These are phyloP conservation scores for Ophiostoma sp. DNA, from an alignment of 2,329 filamentous ascomycete genomes.

Conservation along the genomic window DNA sequence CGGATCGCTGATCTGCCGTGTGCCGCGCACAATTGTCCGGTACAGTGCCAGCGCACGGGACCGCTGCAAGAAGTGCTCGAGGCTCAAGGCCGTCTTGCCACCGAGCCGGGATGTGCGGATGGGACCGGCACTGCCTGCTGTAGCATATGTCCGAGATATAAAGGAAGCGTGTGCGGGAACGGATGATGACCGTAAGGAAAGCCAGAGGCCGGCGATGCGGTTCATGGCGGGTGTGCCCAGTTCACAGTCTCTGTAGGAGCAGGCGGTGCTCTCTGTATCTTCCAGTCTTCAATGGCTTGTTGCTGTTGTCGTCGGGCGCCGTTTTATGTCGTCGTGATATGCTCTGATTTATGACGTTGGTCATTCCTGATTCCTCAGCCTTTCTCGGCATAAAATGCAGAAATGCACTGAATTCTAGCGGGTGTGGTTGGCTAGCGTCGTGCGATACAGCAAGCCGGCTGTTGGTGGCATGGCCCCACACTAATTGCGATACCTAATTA, in stretches of 20 bases:
- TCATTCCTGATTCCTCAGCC: not conserved
- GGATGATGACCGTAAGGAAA: not conserved
- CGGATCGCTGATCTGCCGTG: slow-evolving; percentile 52
- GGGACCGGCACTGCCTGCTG: slow-evolving; percentile 28
- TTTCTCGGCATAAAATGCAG: not conserved
- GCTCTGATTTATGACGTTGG: not conserved
- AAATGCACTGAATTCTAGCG: slow-evolving; percentile 9
- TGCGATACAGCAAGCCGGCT: not conserved
- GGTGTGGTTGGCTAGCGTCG: slow-evolving; percentile 9
- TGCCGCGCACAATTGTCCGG: slow-evolving; percentile 57
- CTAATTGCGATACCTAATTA: not conserved
- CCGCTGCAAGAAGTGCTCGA: slow-evolving; percentile 64
- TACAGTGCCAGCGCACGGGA: slow-evolving; percentile 58
- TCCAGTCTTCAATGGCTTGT: not conserved
- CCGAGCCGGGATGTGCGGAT: slow-evolving; percentile 40
- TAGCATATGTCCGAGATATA: slow-evolving; percentile 38
- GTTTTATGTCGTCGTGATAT: not conserved
- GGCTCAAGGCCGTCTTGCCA: slow-evolving; percentile 47
- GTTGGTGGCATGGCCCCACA: not conserved
- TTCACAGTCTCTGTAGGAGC: not conserved
- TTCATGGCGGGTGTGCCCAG: not conserved
- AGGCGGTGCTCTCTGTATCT: not conserved
- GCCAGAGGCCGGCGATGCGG: not conserved
- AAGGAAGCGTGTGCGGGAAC: not conserved
- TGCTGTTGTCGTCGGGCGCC: not conserved